These are phyloP conservation scores for Diaporthe eres DNA, from an alignment of 2,329 filamentous ascomycete species.

Conservation along the genomic window DNA sequence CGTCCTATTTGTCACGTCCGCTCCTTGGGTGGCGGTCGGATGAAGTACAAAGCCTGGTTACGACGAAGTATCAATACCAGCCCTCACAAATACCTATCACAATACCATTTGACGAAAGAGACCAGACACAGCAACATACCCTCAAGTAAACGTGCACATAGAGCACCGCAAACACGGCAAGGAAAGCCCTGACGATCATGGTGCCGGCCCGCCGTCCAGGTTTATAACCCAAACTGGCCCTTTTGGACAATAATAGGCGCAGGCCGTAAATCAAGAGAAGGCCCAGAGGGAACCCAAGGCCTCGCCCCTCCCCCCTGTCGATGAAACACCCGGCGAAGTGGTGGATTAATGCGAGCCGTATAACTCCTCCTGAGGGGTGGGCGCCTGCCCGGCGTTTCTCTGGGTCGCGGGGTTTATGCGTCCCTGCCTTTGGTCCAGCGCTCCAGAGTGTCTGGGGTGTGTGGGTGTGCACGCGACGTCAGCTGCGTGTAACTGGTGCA, in stretches of 20 bases:
- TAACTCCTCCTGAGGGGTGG: too few species aligned
- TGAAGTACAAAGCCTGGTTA: constrained; percentile 16
- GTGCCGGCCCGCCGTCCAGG: background rate
- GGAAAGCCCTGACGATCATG: constrained; percentile 38
- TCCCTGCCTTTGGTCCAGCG: too few species aligned
- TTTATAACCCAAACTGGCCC: background rate
- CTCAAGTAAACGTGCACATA: constrained; percentile 40
- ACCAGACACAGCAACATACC: background rate
- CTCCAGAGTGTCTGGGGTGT: background rate
- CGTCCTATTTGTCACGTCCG: constrained; percentile 2
- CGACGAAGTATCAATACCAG: background rate
- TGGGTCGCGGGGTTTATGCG: constrained; percentile 21
- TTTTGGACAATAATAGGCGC: background rate
- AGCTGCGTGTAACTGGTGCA: background rate
- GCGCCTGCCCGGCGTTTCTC: background rate
- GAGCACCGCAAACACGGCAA: constrained; percentile 36
- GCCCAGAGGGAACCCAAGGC: background rate
- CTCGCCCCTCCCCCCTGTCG: background rate
- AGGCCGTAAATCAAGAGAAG: background rate
- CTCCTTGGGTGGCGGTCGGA: constrained; percentile 34
- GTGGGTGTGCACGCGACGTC: background rate
- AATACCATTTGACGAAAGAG: background rate
- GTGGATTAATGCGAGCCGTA: background rate
- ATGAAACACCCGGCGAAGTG: constrained; percentile 19
- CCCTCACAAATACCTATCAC: background rate